A percentile compares a stretch with the other conserved stretches of the same genome.
phyloP scores from a whole-genome alignment of 2,329 filamentous ascomycete genomes.

The Venturia asperata region DNA sequence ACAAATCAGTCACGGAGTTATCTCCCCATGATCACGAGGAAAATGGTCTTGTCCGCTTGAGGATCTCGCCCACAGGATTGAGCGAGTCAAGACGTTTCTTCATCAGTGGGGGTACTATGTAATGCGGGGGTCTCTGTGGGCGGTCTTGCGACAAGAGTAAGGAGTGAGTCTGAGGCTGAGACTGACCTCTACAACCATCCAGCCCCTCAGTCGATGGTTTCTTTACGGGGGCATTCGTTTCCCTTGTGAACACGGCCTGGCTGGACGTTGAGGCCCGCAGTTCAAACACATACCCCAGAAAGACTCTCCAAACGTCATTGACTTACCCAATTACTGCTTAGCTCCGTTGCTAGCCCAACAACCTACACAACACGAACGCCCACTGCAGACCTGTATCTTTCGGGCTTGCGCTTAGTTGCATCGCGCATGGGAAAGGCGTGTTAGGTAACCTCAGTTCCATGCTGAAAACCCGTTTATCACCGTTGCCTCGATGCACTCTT shows the following conservation, averaged over 20 bases:
- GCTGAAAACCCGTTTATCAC: neutral
- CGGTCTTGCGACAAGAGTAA: no score
- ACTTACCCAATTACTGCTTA: slow-evolving; percentile 1
- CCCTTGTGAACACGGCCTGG: no score
- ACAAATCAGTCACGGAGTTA: no score
- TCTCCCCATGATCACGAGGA: no score
- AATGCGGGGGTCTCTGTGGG: no score
- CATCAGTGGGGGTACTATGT: no score
- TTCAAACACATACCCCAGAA: neutral
- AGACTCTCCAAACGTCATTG: neutral
- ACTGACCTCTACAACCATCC: no score
- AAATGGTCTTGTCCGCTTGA: neutral
- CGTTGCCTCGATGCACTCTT: neutral
- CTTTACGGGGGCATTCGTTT: no score
- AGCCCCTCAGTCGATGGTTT: no score
- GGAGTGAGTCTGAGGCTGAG: no score
- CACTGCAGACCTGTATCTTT: neutral
- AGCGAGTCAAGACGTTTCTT: neutral
- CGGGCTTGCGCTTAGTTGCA: neutral
- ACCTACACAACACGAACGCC: neutral
- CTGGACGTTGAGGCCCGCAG: no score
- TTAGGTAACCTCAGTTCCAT: neutral
- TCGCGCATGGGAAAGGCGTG: neutral
- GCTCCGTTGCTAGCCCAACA: neutral
- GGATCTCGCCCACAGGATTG: neutral